Evolutionary conservation across 805 yeast species (phyloP), one percentile per base, ranked within the genome.

Genomic region (Wickerhamomyces queroliae): DNA sequence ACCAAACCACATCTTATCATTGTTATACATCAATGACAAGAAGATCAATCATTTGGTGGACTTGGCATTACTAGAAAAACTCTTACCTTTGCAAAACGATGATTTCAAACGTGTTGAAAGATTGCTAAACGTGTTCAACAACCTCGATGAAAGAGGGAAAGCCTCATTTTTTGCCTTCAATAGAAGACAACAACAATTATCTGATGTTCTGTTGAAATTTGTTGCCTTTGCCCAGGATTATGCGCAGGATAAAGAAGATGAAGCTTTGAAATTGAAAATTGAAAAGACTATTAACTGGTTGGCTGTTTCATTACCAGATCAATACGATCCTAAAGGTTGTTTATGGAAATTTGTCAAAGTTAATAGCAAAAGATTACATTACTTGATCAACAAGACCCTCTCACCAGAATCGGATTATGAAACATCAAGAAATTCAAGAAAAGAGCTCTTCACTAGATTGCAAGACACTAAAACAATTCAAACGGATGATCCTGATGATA

Each of bases 11-110:
- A 57, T 89, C 1, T 62, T 89, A 34, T 74, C 78, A 18, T 67
- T 86, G 33, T 70, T 83, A 36, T 89, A 84, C 52, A 81, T 89
- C 46, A 86, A 87, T 54, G 89, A 84, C 49, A 70, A 63, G 37
- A 65, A 68, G 9, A 80, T 86, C 36, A 86, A 81, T 41, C 70
- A 80, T 11, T 63, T 72, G 11, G 83, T 87, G 12, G 96, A 88
- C 54, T 44, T 61, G 4, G 61, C 71, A 0, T 47, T 89, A 3
- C 71, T 80, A 48, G 88, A 82, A 42, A 67, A 70, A 38, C 51
- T 88, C 1, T 54, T 84, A 10, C 85, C 95, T 0, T 61, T 75
- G 21, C 76, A 75, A 16, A 47, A 59, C 3, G 69, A 72, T 43
- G 57, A 70, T 5, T 46, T 53, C 2, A 61, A 51, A 25, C 65